Conservation (phyloP, 2,329 filamentous ascomycete species). For the Diaporthe vaccinii region DNA sequence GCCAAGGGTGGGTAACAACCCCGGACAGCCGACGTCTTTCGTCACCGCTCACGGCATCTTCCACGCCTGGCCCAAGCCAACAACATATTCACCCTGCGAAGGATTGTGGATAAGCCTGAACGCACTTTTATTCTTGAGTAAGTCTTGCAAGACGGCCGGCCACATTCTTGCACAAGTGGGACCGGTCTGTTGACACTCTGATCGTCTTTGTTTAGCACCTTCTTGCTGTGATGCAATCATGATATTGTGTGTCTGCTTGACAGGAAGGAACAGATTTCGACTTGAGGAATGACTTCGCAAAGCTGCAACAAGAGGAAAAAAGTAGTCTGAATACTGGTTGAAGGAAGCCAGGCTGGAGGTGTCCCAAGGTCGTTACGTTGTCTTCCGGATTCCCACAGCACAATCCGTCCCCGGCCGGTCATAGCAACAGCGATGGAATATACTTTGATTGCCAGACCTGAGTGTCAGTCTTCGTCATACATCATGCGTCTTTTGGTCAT, state of each 20-base stretch:
- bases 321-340: not conserved
- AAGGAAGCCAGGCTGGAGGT: too few species aligned
- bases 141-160: not conserved
- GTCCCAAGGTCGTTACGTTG: too few species aligned
- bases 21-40: not conserved
- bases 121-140: not conserved
- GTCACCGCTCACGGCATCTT: slow-evolving; percentile 22
- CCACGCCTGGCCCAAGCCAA: not conserved
- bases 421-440: too few species aligned
- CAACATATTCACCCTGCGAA: not conserved
- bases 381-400: too few species aligned
- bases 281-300: not conserved
- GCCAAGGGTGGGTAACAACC: not conserved
- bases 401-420: too few species aligned
- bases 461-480: too few species aligned
- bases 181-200: not conserved
- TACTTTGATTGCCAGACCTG: too few species aligned
- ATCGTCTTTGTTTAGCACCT: not conserved
- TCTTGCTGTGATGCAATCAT: not conserved
- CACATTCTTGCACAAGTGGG: not conserved
- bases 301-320: not conserved
- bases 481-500: not conserved
- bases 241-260: not conserved
- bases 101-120: not conserved
- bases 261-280: not conserved